Evolutionary conservation across 2,329 filamentous ascomycete species (phyloP), one percentile per base, ranked within the genome.

Genomic region (Sarocladium brachiariae): DNA sequence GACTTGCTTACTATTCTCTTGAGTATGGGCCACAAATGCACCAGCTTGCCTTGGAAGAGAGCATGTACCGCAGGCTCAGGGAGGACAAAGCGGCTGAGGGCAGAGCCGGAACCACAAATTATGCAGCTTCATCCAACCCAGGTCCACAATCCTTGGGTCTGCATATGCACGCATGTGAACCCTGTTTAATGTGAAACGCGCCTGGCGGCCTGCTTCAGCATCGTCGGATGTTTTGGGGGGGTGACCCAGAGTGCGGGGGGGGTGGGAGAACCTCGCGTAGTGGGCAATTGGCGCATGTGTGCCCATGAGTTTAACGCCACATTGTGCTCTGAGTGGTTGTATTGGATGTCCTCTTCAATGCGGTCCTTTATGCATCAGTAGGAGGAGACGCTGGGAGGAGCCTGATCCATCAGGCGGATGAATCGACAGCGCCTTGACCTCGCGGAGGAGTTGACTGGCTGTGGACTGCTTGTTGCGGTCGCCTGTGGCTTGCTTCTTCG

Each of bases 151-250:
- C 16, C 25, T 21, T 11, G 43, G n/a, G 7, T 21, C 7, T 9
- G 25, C 43, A 13, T 16, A 30, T 33, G 39, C 39, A 25, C 43
- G 43, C 43, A 31, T 47, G 16, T 25, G 37, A 45, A 51, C 53
- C 51, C 51, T 51, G 49, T 47, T 45, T 50, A 50, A 54, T 7
- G 35, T 56, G 54, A 56, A 56, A 56, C 54, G 51, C 53, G 54
- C 53, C 51, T 56, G 54, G 50, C 50, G 50, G 50, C 50, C 18
- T 54, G 50, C 45, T 53, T 53, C 51, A 53, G 51, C 33, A 16
- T 35, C 33, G 46, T 49, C 46, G 31, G 31, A 49, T 37, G 46
- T 49, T 35, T 19, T 47, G 24, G 25, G 24, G n/a, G n/a, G 4
- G 27, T 19, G 25, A 21, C 16, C 24, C 9, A 30, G 43, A 47